Conservation (phyloP, 148 eudicot genomes). For the Vaccinium vitisidaea region DNA sequence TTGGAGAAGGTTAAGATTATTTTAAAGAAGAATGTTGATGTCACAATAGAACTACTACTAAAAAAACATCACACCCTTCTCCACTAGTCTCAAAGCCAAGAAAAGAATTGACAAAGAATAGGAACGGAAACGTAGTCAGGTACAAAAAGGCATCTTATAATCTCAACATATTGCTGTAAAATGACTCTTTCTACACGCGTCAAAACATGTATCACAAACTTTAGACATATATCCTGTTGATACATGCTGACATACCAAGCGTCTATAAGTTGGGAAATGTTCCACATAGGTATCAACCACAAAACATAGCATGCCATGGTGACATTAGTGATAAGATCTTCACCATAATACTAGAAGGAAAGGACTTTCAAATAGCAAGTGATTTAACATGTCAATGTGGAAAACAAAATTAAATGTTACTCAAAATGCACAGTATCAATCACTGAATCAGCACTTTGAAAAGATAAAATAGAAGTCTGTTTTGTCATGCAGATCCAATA, state of each 20-base stretch:
- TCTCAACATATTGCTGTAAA: background rate
- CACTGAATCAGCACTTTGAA: background rate
- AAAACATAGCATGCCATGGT: background rate
- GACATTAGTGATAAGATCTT: background rate
- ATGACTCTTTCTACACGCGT: background rate
- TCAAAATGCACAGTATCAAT: background rate
- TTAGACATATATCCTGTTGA: too few relatives aligned
- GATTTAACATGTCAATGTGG: background rate
- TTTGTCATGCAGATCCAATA: background rate
- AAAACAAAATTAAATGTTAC: background rate
- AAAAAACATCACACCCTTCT: too few relatives aligned
- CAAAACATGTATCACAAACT: too few relatives aligned
- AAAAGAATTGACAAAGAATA: too few relatives aligned
- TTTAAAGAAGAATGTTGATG: background rate
- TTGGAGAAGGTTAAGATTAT: background rate
- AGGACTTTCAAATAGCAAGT: background rate
- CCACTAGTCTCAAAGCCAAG: too few relatives aligned
- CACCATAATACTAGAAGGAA: background rate
- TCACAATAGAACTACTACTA: too few relatives aligned
- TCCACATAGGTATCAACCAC: background rate
- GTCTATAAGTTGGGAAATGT: too few relatives aligned
- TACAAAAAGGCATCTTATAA: too few relatives aligned
- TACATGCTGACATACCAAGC: too few relatives aligned
- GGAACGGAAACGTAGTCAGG: background rate
- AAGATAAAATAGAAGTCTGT: background rate